A percentile compares a stretch with the other conserved stretches of the same genome.
Conservation (phyloP, 768 basidiomycete species). For the Lentinula lateritia region DNA sequence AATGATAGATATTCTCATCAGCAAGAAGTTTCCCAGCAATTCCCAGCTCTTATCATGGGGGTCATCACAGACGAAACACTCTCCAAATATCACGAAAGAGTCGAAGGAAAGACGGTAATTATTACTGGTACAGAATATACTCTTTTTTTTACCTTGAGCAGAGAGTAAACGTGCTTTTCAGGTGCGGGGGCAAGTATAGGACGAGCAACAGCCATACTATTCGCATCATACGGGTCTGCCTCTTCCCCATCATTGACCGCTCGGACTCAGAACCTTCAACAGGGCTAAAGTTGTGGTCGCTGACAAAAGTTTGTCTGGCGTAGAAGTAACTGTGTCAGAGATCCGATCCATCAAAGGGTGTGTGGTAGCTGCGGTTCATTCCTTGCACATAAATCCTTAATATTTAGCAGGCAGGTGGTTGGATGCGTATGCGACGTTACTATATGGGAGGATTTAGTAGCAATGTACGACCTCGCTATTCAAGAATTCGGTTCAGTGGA, state of each 20-base stretch:
- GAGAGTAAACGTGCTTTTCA: slow-evolving; percentile 10
- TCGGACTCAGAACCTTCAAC: background rate
- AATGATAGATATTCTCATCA: background rate
- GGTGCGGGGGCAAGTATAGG: slow-evolving; percentile 53
- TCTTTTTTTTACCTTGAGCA: background rate
- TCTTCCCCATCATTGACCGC: background rate
- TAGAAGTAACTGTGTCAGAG: slow-evolving; percentile 31
- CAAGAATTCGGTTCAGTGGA: slow-evolving; percentile 44
- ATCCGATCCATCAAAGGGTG: slow-evolving; percentile 28
- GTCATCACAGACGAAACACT: slow-evolving; percentile 42
- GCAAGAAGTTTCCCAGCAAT: background rate
- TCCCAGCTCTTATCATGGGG: slow-evolving; percentile 27
- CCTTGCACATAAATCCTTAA: background rate
- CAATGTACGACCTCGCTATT: slow-evolving; percentile 45
- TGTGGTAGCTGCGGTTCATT: slow-evolving; percentile 28
- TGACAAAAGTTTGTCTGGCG: slow-evolving; percentile 38
- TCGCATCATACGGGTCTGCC: slow-evolving; percentile 45
- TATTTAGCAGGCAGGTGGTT: slow-evolving; percentile 30
- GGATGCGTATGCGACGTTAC: slow-evolving; percentile 45
- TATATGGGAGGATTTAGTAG: slow-evolving; percentile 47
- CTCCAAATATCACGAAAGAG: slow-evolving; percentile 32
- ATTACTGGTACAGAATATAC: slow-evolving; percentile 38
- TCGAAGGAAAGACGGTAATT: slow-evolving; percentile 41
- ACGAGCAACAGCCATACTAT: slow-evolving; percentile 42
- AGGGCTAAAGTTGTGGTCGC: slow-evolving; percentile 54